These are phyloP conservation scores for Phaeotremella skinneri DNA, from an alignment of 768 basidiomycete genomes.

Conservation along the genomic window DNA sequence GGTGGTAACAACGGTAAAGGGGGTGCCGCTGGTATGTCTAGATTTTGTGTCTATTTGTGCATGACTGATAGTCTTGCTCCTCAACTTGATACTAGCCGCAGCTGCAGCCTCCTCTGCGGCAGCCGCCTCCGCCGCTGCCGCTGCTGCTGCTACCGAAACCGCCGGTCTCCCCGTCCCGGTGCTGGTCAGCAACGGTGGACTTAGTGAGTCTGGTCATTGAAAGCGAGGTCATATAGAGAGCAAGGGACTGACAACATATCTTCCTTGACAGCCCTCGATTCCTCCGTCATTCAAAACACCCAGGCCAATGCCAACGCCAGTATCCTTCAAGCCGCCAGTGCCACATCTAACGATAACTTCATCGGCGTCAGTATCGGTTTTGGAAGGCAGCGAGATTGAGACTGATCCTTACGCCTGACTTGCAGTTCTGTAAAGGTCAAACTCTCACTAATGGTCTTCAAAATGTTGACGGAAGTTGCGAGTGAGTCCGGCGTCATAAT, in stretches of 20 bases:
- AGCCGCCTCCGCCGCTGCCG: constrained; percentile 9
- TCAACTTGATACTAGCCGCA: not conserved
- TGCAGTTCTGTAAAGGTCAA: constrained; percentile 44
- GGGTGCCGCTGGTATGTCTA: constrained; percentile 2
- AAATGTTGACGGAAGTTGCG: constrained; percentile 34
- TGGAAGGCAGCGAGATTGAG: not conserved
- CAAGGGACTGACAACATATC: not conserved
- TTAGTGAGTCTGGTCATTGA: constrained; percentile 17
- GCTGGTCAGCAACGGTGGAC: constrained; percentile 25
- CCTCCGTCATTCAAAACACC: constrained; percentile 17
- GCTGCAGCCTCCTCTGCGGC: constrained; percentile 1
- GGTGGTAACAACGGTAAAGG: constrained; percentile 9
- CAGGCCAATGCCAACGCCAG: constrained; percentile 23
- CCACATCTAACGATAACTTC: constrained; percentile 64
- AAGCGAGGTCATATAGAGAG: not conserved
- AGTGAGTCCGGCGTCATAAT: constrained; percentile 11
- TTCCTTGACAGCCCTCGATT: constrained; percentile 23
- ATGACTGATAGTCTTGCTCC: not conserved
- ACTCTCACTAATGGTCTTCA: constrained; percentile 62
- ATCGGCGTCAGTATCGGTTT: constrained; percentile 18
- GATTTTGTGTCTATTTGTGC: not conserved
- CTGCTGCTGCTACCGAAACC: constrained; percentile 16
- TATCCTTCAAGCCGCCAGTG: constrained; percentile 58
- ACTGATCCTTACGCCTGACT: constrained; percentile 13
- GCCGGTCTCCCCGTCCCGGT: constrained; percentile 36